These are phyloP conservation scores for Aphanomyces invadans DNA, from an alignment of 352 stramenopile genomes.

Conservation along the genomic window DNA sequence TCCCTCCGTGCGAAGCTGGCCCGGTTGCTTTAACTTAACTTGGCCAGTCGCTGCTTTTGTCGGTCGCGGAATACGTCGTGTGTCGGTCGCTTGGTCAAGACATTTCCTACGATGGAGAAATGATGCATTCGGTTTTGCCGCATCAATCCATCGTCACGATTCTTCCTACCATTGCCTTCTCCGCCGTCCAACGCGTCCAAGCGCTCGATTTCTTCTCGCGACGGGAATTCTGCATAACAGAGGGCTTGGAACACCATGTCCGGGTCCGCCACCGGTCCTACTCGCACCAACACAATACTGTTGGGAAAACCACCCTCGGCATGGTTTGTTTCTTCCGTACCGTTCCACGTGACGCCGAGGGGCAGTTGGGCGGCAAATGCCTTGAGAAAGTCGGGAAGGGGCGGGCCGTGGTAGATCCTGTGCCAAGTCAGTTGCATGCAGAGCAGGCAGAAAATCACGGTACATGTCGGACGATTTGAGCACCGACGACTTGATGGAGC, in stretches of 20 bases:
- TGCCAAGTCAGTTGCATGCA: constrained; percentile 30
- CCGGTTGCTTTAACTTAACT: constrained; percentile 40
- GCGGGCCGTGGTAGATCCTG: constrained; percentile 46
- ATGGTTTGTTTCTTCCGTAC: constrained; percentile 9
- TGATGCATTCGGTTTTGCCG: too few relatives aligned
- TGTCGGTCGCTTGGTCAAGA: constrained; percentile 72
- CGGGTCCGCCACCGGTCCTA: constrained; percentile 63
- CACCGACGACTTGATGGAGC: not conserved
- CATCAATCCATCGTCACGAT: too few relatives aligned
- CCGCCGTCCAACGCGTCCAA: constrained; percentile 43
- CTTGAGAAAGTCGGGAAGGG: constrained; percentile 78
- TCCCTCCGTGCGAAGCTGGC: constrained; percentile 6
- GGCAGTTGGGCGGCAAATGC: constrained; percentile 76
- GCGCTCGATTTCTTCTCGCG: constrained; percentile 58
- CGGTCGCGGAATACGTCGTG: constrained; percentile 81
- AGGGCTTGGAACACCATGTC: constrained; percentile 82
- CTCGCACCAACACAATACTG: not conserved
- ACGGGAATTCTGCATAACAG: constrained; percentile 72
- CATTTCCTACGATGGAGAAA: constrained; percentile 11
- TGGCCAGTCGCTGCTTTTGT: constrained; percentile 80
- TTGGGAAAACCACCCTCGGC: not conserved
- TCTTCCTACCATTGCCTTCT: constrained; percentile 24
- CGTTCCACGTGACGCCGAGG: constrained; percentile 76
- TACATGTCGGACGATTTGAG: not conserved
- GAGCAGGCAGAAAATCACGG: not conserved